Conservation (phyloP, 352 stramenopile genomes). For the Blastocystis hominis region DNA sequence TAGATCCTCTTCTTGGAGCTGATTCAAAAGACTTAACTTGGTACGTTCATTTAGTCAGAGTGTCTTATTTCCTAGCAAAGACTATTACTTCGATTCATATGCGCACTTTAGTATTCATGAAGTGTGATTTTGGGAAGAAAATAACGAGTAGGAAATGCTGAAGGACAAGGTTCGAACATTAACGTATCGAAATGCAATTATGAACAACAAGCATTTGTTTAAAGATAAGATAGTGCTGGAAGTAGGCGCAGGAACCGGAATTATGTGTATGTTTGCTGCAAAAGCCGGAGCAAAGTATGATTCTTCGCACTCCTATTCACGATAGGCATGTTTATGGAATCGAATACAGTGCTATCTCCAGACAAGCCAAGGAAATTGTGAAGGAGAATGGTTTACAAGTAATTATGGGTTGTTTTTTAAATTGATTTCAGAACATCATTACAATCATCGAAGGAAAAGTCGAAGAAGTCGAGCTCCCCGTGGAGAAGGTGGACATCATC, state of each 20-base stretch:
- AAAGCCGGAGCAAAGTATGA: constrained; percentile 74
- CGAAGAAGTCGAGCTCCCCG: constrained; percentile 78
- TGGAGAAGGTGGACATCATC: constrained; percentile 86
- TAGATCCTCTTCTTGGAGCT: constrained; percentile 16
- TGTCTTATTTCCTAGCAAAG: constrained; percentile 69
- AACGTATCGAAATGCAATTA: constrained; percentile 90
- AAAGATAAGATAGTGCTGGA: constrained; percentile 89
- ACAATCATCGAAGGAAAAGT: constrained; percentile 87
- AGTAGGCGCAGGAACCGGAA: constrained; percentile 87
- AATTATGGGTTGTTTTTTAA: constrained; percentile 62
- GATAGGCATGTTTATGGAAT: constrained; percentile 79
- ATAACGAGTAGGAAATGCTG: constrained; percentile 71
- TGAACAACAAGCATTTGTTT: constrained; percentile 89
- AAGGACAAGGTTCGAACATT: constrained; percentile 89
- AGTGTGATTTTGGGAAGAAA: constrained; percentile 58
- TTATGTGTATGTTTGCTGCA: constrained; percentile 88
- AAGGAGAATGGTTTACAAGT: constrained; percentile 80
- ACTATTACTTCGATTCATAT: constrained; percentile 97
- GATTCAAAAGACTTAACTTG: constrained; percentile 55
- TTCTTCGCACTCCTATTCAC: neutral
- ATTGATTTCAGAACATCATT: constrained; percentile 62
- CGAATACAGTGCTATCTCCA: constrained; percentile 84
- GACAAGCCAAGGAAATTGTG: constrained; percentile 85
- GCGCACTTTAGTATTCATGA: constrained; percentile 95
- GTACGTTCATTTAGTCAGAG: neutral